phyloP scores from a whole-genome alignment of 1,139 yeast species.

The Taphrina sp. region DNA sequence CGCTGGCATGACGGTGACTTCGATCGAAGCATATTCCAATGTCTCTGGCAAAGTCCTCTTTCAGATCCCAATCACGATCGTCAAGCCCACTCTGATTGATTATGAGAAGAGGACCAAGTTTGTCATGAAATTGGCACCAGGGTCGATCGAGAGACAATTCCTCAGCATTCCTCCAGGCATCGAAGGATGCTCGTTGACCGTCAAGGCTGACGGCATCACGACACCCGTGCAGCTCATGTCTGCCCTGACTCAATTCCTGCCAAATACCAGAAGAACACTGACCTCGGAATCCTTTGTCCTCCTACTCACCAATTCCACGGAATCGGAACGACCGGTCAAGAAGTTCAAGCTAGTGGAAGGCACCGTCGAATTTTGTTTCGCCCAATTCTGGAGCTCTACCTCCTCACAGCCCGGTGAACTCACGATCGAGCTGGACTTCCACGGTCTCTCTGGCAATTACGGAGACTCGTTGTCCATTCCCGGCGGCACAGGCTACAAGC shows the following conservation, averaged over 20 bases:
- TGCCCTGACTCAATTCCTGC: slow-evolving; percentile 31
- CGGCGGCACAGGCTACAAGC: slow-evolving; percentile 30
- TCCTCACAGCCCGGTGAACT: slow-evolving; percentile 31
- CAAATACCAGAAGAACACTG: slow-evolving; percentile 28
- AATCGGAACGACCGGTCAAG: slow-evolving; percentile 25
- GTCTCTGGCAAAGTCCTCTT: slow-evolving; percentile 25
- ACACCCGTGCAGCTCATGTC: slow-evolving; percentile 32
- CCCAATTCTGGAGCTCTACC: slow-evolving; percentile 35
- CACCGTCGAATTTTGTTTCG: slow-evolving; percentile 34
- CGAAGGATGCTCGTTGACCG: slow-evolving; percentile 27
- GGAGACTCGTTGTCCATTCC: slow-evolving; percentile 11
- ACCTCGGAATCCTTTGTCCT: slow-evolving; percentile 27
- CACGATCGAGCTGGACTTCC: slow-evolving; percentile 33
- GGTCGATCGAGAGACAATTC: slow-evolving; percentile 33
- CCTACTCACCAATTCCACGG: slow-evolving; percentile 16
- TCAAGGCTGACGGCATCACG: slow-evolving; percentile 18
- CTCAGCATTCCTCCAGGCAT: slow-evolving; percentile 34
- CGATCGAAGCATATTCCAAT: slow-evolving; percentile 22
- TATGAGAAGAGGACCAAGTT: slow-evolving; percentile 9
- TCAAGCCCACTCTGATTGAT: slow-evolving; percentile 29
- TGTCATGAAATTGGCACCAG: slow-evolving; percentile 25
- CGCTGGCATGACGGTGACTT: slow-evolving; percentile 31
- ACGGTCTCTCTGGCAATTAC: slow-evolving; percentile 29
- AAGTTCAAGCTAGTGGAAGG: slow-evolving; percentile 26
- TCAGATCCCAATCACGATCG: slow-evolving; percentile 33